Base-by-base conservation (phyloP, 768 basidiomycete species). In the Austroboletus eburneus region DNA sequence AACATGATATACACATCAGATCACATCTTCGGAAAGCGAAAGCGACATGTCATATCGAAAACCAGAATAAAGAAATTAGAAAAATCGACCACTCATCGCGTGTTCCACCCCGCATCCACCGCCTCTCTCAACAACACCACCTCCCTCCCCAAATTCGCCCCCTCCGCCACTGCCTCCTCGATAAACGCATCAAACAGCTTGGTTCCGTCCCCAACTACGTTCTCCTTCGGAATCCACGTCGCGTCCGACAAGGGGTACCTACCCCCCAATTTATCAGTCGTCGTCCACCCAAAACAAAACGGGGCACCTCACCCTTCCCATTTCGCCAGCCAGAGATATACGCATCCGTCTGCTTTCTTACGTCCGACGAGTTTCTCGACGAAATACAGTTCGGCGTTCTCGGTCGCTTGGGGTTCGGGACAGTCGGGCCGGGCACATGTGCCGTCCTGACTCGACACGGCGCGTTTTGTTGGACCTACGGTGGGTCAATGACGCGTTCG, bases 321-420 rank as follows among this genome's bases (percentile, higher is more conserved):
- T 39, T 66, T 66, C 14, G 62, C 65, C 25, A 68, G 42, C 62
- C 62, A 68, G 38, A 51, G 4, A 33, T 49, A 60, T 1, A 46
- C 14, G 21, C 49, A 52, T 6, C 46, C 45, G 2, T 59, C 52
- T 3, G 40, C 14, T 10, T 36, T 48, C 22, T 58, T 56, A 35
- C 64, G 57, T 21, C 65, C 66, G 0, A 68, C 56, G 13, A 66
- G 52, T 29, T 51, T 59, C 37, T 68, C 57, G 4, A 66, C 50
- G n/a, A 63, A 54, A 32, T 35, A 65, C 17, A 48, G 20, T 1
- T 54, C 63, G 12, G 48, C n/a, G 4, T 47, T 39, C 1, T 9
- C 22, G 2, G 45, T 38, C 12, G 46, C 38, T 1, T 34, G 50
- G 25, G 46, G 48, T 23, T 55, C 45, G 3, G 61, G 48, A 25